A percentile compares a stretch with the other conserved stretches of the same genome.
phyloP scores from a whole-genome alignment of 2,329 filamentous ascomycete genomes.

The Pseudogymnoascus sp. region DNA sequence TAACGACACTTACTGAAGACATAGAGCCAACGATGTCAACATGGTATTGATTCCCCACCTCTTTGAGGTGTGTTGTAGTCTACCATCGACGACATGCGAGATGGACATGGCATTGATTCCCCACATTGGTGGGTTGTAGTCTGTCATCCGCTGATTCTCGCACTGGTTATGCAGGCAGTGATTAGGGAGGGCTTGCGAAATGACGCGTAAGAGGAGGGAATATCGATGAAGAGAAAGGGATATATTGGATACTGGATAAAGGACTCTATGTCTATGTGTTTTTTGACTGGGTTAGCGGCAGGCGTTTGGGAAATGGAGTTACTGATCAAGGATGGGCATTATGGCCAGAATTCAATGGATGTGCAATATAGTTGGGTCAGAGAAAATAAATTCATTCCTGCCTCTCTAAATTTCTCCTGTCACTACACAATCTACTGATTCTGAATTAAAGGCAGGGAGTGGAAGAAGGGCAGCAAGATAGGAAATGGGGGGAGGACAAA shows the following conservation, averaged over 20 bases:
- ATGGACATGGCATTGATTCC: not conserved
- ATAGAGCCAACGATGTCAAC: not conserved
- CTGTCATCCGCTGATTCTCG: not conserved
- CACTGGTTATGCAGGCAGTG: not conserved
- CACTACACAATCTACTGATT: not conserved
- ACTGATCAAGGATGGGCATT: not conserved
- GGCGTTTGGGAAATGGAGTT: not conserved
- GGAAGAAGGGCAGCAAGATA: too few relatives aligned
- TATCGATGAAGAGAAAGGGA: not conserved
- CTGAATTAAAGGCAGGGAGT: not conserved
- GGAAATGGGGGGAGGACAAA: too few relatives aligned
- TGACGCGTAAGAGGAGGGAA: not conserved
- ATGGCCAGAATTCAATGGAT: not conserved
- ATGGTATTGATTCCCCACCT: not conserved
- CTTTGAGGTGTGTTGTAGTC: not conserved
- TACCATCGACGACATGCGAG: not conserved
- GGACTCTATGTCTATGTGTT: not conserved
- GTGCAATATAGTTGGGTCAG: not conserved
- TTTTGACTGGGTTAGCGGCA: constrained; percentile 2
- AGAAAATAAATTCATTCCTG: not conserved
- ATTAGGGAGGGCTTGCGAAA: not conserved
- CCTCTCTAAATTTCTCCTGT: not conserved
- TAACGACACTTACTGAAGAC: not conserved
- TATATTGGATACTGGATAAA: not conserved
- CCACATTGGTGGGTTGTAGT: not conserved